These are phyloP conservation scores for Hibiscus tridactylites DNA, from an alignment of 345 rosid species.

Conservation along the genomic window DNA sequence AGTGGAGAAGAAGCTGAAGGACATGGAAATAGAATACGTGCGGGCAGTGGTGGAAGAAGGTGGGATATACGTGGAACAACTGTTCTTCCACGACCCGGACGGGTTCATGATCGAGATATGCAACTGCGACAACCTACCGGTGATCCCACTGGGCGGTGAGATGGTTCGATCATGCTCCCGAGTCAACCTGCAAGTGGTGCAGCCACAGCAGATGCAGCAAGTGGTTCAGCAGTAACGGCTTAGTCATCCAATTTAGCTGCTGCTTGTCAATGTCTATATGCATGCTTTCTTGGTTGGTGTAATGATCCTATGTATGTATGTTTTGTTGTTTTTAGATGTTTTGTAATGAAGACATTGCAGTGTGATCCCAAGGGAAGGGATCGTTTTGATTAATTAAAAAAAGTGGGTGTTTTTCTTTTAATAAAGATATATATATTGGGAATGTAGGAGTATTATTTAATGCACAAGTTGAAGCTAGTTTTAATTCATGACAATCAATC, in stretches of 20 bases:
- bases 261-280: background rate
- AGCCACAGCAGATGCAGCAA: slow-evolving; percentile 8
- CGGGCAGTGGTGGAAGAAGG: slow-evolving; percentile 72
- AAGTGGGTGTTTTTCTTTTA: background rate
- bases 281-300: background rate
- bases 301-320: background rate
- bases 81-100: slow-evolving; percentile 90
- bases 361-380: background rate
- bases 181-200: slow-evolving; percentile 25
- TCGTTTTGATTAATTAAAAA: background rate
- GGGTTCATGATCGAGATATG: slow-evolving; percentile 93
- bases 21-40: slow-evolving; percentile 31
- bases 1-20: slow-evolving; percentile 47
- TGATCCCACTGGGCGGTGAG: slow-evolving; percentile 54
- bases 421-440: no score
- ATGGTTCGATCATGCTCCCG: slow-evolving; percentile 49
- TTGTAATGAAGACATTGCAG: background rate
- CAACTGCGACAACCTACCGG: slow-evolving; percentile 76
- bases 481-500: no score
- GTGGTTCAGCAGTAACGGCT: slow-evolving; percentile 18
- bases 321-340: background rate
- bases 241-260: background rate
- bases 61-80: slow-evolving; percentile 68
- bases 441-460: no score
- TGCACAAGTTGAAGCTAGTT: background rate